These are phyloP conservation scores for Lachancea mirantina DNA, from an alignment of 805 yeast species.

Conservation along the genomic window DNA sequence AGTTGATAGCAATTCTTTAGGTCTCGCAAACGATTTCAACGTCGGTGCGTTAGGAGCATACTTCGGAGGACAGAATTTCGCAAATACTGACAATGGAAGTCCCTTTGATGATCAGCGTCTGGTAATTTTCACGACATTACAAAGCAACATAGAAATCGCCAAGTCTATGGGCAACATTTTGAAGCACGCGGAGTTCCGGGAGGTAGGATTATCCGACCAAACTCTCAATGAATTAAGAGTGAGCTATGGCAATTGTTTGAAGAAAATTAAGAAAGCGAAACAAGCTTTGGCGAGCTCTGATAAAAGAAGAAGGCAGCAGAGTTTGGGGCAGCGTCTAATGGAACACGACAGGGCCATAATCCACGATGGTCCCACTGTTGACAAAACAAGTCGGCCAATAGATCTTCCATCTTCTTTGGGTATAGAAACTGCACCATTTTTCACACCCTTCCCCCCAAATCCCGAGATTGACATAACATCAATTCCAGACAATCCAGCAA, in stretches of 20 bases:
- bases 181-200: slow-evolving; percentile 26
- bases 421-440: slow-evolving; percentile 6
- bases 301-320: slow-evolving; percentile 2
- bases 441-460: slow-evolving; percentile 4
- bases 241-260: slow-evolving; percentile 20
- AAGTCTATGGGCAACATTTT: slow-evolving; percentile 27
- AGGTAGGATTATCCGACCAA: slow-evolving; percentile 22
- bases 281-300: slow-evolving; percentile 7
- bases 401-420: slow-evolving; percentile 3
- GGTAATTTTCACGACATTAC: slow-evolving; percentile 12
- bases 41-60: slow-evolving; percentile 2
- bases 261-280: slow-evolving; percentile 20
- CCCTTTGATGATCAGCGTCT: slow-evolving; percentile 8
- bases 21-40: slow-evolving; percentile 7
- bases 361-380: neutral
- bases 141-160: slow-evolving; percentile 27
- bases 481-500: too few relatives aligned
- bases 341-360: slow-evolving; percentile 5
- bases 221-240: slow-evolving; percentile 23
- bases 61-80: neutral
- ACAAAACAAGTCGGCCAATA: slow-evolving; percentile 1
- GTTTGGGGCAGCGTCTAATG: slow-evolving; percentile 7
- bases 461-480: slow-evolving; percentile 5
- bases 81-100: slow-evolving; percentile 1
- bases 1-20: slow-evolving; percentile 1